Evolutionary conservation across 257 asterid species (phyloP).

Genomic region (Ophiorrhiza pumila): DNA sequence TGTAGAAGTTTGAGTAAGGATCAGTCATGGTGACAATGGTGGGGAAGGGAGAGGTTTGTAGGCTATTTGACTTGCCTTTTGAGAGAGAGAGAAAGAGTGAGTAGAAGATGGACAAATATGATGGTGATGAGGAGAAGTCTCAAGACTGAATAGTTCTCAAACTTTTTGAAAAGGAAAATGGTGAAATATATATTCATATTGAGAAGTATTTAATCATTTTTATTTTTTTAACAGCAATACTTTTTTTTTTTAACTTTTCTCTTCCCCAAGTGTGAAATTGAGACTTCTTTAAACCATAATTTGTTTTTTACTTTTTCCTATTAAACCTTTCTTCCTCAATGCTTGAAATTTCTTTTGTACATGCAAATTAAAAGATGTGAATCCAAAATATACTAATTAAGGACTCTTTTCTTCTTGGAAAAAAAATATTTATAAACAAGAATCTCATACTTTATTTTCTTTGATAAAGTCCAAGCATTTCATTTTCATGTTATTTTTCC

Average conservation of each 20-base stretch:
- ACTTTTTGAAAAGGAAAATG: conserved; percentile 2
- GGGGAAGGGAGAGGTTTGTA: background rate
- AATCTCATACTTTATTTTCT: background rate
- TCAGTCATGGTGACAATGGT: conserved; percentile 24
- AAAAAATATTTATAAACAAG: no score
- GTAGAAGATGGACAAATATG: conserved; percentile 16
- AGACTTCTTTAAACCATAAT: background rate
- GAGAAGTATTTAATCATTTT: background rate
- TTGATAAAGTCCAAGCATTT: background rate
- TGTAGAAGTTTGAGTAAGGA: conserved; percentile 27
- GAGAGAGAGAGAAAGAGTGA: conserved; percentile 13
- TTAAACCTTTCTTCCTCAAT: background rate
- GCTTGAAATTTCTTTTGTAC: background rate
- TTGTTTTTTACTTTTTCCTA: background rate
- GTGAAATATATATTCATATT: conserved; percentile 10
- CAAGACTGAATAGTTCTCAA: conserved; percentile 18
- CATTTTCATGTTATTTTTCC: background rate
- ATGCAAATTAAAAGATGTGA: no score
- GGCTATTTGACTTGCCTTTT: background rate
- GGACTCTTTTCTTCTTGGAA: no score
- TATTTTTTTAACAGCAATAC: background rate
- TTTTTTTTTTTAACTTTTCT: background rate
- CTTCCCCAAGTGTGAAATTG: background rate
- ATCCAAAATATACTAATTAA: no score
- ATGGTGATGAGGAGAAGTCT: conserved; percentile 7